Base-by-base conservation (phyloP, 352 stramenopile species). In the Phytophthora nicotianae region DNA sequence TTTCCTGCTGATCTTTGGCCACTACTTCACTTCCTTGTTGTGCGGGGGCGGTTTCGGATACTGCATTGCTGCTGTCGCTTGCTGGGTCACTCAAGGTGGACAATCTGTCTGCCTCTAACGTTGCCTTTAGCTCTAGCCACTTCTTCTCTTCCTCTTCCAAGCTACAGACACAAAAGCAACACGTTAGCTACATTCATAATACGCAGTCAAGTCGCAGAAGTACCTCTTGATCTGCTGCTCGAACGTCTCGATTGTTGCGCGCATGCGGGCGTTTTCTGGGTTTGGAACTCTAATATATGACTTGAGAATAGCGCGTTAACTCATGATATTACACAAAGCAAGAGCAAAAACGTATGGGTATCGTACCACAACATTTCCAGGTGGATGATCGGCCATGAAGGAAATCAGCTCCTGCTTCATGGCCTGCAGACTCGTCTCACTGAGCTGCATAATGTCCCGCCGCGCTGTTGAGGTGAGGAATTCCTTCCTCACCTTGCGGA, bases 401-500 rank as follows among this genome's bases (percentile, higher is more conserved):
- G 72, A 68, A 33, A 83, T 81, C 40, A 91, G 64, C 46, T 86
- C 78, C 13, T 74, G 66, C 53, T 90, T 88, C 47, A 91, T 75
- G 9, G 83, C 77, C 38, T 88, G 75, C 20, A 90, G 26, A 62
- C 75, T 87, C 45, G 72, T 86, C 48, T 91, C 83, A 10, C 80
- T 91, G 26, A 91, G 58, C 40, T 84, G 70, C 52, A 91, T 74
- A 29, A 91, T 88, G 54, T 91, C 83, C 24, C 61, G 59, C 0
- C 81, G 74, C 5, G 79, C 81, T 5, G 71, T 68, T 13, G 79
- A 91, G 3, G 49, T 81, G 17, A 82, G 72, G 46, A 90, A 91
- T 50, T 91, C 80, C 40, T 81, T 83, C 43, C 79, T 83, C 21
- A 82, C 81, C 48, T 86, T 90, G 27, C 78, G 79, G 26, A 91